Evolutionary conservation across 306 rosid genomes (phyloP).

Genomic region (Alnus glutinosa): DNA sequence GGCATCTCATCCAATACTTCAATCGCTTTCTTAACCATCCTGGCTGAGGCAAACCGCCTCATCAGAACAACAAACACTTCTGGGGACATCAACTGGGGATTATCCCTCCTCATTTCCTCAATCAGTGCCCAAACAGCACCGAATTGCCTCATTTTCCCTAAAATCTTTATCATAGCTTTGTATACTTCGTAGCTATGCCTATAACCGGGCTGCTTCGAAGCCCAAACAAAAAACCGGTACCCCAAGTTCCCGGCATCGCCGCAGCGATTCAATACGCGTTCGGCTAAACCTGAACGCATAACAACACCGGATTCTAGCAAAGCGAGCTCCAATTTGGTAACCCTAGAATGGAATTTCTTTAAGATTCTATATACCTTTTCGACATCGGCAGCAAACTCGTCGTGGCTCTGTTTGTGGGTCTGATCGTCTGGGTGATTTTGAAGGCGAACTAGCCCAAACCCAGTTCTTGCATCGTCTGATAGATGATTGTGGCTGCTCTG

Average conservation of each 20-base stretch:
- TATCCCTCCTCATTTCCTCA: constrained; percentile 80
- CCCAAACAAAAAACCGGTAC: constrained; percentile 72
- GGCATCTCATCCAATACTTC: constrained; percentile 89
- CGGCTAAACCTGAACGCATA: constrained; percentile 65
- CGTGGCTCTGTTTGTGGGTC: constrained; percentile 28
- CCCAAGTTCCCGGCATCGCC: constrained; percentile 89
- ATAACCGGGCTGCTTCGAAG: constrained; percentile 65
- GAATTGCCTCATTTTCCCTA: constrained; percentile 82
- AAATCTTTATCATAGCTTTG: constrained; percentile 69
- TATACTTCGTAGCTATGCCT: constrained; percentile 58
- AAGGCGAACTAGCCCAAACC: constrained; percentile 47
- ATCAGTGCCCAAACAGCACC: constrained; percentile 82
- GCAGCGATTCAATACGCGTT: constrained; percentile 66
- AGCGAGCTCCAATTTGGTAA: constrained; percentile 77
- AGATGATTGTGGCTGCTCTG: background rate
- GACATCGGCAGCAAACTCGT: constrained; percentile 68
- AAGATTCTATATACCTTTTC: constrained; percentile 70
- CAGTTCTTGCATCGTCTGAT: constrained; percentile 4
- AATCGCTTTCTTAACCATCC: constrained; percentile 80
- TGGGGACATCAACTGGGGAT: constrained; percentile 54
- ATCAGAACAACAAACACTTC: constrained; percentile 71
- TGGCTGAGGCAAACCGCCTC: constrained; percentile 80
- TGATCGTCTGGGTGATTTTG: constrained; percentile 20
- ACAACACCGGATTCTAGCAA: constrained; percentile 69
- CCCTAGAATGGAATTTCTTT: constrained; percentile 70